phyloP scores from a whole-genome alignment of 257 asterid genomes.

The Jacaranda mimosifolia region DNA sequence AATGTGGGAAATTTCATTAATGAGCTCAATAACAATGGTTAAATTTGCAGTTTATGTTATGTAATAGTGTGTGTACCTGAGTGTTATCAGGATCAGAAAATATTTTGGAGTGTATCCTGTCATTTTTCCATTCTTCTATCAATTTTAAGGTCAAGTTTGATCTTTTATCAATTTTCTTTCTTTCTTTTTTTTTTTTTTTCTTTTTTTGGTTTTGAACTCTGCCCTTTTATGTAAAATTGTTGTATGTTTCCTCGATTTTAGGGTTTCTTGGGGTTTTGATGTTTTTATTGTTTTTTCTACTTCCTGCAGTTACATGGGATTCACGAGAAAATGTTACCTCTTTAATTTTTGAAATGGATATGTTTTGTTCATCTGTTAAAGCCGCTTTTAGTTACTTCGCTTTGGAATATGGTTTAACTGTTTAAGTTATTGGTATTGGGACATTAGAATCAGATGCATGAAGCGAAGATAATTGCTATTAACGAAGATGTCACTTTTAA shows the following conservation, averaged over 20 bases:
- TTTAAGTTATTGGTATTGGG: neutral
- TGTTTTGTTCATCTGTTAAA: neutral
- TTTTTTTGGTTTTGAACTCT: neutral
- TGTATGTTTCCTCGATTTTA: neutral
- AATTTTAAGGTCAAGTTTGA: neutral
- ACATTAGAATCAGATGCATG: neutral
- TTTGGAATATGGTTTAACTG: neutral
- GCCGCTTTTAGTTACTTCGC: neutral
- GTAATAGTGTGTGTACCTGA: neutral
- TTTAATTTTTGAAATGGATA: neutral
- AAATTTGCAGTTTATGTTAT: constrained; percentile 5
- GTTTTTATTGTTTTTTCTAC: too few species aligned
- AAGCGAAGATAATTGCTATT: neutral
- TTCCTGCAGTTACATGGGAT: neutral
- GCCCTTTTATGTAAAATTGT: neutral
- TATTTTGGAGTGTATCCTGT: neutral
- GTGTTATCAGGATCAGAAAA: neutral
- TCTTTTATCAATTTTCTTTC: neutral
- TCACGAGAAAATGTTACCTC: neutral
- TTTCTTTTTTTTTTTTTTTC: neutral
- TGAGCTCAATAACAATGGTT: neutral
- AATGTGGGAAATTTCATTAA: neutral
- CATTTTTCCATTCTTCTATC: neutral
- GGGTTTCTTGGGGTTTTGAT: too few species aligned
- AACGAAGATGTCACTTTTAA: neutral